Base-by-base conservation (phyloP, 345 rosid species). In the Passiflora organensis region DNA sequence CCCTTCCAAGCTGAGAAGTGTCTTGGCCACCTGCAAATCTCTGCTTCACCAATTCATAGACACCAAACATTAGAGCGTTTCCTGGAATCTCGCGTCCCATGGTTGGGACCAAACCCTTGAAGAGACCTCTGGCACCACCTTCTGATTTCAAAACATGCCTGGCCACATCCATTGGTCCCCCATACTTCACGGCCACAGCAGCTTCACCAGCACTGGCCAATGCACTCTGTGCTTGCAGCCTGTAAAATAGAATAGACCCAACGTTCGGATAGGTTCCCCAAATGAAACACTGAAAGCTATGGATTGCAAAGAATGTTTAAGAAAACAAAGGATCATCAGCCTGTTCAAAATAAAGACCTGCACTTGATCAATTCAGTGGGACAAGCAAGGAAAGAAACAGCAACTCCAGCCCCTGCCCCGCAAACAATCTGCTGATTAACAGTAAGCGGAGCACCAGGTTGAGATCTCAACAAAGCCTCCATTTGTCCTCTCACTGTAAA, bases 321-420 rank as follows among this genome's bases (percentile, higher is more conserved):
- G 12, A 14, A 23, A 23, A 13, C 32, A 15, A 37, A 47, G n/a
- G n/a, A n/a, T n/a, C n/a, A n/a, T n/a, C 39, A 46, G 22, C n/a
- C n/a, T 34, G 52, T 18, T 43, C 15, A 38, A 45, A 58, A 38
- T 50, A 50, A 53, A 58, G 24, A 89, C 99, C 99, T 94, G 88
- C 99, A 94, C 66, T 94, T 94, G 78, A 94, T 76, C 73, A 94
- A 73, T 58, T 94, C 99, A 6, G 99, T 94, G 23, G 99, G 99
- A 74, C 99, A 94, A 78, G 97, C 96, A 55, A 94, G 86, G 68
- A 94, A 78, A 53, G 99, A 87, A 76, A 94, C 97, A 36, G 99
- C 90, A 41, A 83, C 56, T 52, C 99, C 97, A 75, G 99, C 97
- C 18, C 88, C 99, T 13, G 91, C 87, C 5, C 99, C 99, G 60